phyloP scores from a whole-genome alignment of 345 rosid species.

The Kernera saxatilis region DNA sequence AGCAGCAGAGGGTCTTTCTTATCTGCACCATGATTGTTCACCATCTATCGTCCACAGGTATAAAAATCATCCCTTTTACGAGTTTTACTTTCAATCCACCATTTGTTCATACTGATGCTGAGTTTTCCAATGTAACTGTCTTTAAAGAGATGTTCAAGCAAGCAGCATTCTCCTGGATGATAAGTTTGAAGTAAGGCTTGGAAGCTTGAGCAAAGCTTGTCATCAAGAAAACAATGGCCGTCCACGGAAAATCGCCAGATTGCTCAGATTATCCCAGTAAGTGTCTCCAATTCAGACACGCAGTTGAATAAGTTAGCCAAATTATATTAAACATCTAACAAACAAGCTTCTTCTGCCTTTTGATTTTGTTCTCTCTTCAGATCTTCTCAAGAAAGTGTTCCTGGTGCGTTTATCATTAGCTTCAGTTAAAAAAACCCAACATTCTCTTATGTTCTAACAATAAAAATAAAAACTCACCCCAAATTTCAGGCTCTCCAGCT shows the following conservation, averaged over 20 bases:
- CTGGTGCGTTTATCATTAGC: slow-evolving; percentile 13
- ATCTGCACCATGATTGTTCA: slow-evolving; percentile 84
- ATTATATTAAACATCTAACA: not conserved
- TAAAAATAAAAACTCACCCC: not conserved
- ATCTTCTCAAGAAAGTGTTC: slow-evolving; percentile 23
- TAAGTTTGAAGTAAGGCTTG: slow-evolving; percentile 91
- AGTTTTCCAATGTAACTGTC: not conserved
- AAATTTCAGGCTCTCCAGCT: slow-evolving; percentile 37
- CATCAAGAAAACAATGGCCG: slow-evolving; percentile 64
- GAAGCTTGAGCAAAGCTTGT: slow-evolving; percentile 70
- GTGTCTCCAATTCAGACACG: slow-evolving; percentile 20
- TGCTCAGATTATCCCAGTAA: slow-evolving; percentile 71
- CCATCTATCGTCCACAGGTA: slow-evolving; percentile 97
- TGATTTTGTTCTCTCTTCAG: slow-evolving; percentile 1
- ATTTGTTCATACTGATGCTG: not conserved
- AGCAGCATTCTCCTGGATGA: slow-evolving; percentile 94
- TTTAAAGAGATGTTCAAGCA: slow-evolving; percentile 79
- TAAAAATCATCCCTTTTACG: not conserved
- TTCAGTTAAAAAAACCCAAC: not conserved
- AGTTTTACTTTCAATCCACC: not conserved
- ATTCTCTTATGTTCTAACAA: not conserved
- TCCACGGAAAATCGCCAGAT: slow-evolving; percentile 54
- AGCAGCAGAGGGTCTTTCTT: slow-evolving; percentile 79
- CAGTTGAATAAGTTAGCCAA: not conserved
- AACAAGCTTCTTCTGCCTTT: not conserved